These are phyloP conservation scores for Eucalyptus sp. DNA, from an alignment of 345 rosid species.

Conservation along the genomic window DNA sequence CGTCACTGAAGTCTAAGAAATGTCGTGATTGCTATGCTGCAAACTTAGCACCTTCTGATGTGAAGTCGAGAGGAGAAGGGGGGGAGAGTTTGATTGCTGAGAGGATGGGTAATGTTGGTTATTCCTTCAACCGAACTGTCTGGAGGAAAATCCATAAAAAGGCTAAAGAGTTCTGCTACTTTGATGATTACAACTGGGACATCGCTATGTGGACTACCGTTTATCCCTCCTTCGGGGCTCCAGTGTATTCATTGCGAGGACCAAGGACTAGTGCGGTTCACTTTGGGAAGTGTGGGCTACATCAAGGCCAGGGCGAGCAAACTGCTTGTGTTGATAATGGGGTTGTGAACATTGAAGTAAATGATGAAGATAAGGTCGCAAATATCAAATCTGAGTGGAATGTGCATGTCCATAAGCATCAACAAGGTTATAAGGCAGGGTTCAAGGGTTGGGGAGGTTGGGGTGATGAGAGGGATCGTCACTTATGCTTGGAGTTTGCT, in stretches of 20 bases:
- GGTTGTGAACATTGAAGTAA: constrained; percentile 35
- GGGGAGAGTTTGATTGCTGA: constrained; percentile 62
- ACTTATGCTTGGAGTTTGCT: constrained; percentile 69
- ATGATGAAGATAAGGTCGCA: constrained; percentile 45
- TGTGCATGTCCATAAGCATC: constrained; percentile 42
- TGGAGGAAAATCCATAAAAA: constrained; percentile 79
- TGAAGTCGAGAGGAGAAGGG: constrained; percentile 85
- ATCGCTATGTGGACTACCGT: constrained; percentile 98
- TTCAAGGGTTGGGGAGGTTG: constrained; percentile 99
- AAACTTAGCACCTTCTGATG: constrained; percentile 88
- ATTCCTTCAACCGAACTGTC: constrained; percentile 69
- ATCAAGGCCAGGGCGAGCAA: constrained; percentile 66
- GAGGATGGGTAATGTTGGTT: constrained; percentile 94
- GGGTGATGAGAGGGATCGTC: constrained; percentile 88
- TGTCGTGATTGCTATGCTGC: constrained; percentile 89
- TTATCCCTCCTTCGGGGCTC: constrained; percentile 81
- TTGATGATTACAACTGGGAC: constrained; percentile 98
- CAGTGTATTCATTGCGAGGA: constrained; percentile 80
- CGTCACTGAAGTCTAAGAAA: constrained; percentile 43
- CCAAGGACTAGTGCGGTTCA: constrained; percentile 90
- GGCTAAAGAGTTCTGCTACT: constrained; percentile 79
- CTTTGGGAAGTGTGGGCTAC: constrained; percentile 97
- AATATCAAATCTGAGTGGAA: constrained; percentile 59
- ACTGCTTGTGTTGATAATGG: constrained; percentile 79
- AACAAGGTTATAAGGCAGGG: constrained; percentile 91